phyloP scores from a whole-genome alignment of 805 yeast species.

The Ascoidea rubescens region DNA sequence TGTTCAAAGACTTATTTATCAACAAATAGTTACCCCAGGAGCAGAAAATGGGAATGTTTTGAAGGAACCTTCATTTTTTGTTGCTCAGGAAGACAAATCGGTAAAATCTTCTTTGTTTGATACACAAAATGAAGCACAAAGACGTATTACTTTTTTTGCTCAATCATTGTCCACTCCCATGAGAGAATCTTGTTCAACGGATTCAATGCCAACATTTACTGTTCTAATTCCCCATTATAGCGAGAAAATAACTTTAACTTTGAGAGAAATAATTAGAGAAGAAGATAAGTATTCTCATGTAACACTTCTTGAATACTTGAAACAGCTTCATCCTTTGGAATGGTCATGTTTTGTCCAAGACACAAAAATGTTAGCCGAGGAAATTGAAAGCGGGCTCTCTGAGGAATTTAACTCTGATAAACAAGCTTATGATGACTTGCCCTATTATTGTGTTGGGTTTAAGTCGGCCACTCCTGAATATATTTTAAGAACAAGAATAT shows the following conservation, averaged over 20 bases:
- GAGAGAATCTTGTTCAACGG: constrained; percentile 53
- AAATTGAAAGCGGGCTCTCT: constrained; percentile 19
- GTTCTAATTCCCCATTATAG: constrained; percentile 80
- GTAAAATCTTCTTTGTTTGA: constrained; percentile 44
- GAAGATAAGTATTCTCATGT: constrained; percentile 48
- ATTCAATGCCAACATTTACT: constrained; percentile 67
- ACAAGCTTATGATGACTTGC: constrained; percentile 33
- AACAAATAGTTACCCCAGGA: constrained; percentile 25
- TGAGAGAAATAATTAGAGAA: constrained; percentile 64
- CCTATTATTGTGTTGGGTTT: constrained; percentile 51
- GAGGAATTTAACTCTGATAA: constrained; percentile 25
- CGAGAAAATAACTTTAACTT: constrained; percentile 64
- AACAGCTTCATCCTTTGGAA: constrained; percentile 47
- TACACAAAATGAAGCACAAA: constrained; percentile 59
- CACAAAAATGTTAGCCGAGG: constrained; percentile 42
- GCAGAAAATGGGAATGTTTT: constrained; percentile 27
- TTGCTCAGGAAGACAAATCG: constrained; percentile 70
- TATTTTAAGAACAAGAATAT: constrained; percentile 50
- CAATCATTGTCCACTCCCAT: constrained; percentile 81
- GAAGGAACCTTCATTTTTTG: constrained; percentile 65
- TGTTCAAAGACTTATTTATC: constrained; percentile 51
- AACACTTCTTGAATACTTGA: constrained; percentile 58
- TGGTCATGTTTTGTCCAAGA: constrained; percentile 63
- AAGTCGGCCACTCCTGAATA: constrained; percentile 45
- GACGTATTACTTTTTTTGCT: constrained; percentile 80